phyloP scores from a whole-genome alignment of 1,284 basidiomycete species.

The Peniophora sp. region DNA sequence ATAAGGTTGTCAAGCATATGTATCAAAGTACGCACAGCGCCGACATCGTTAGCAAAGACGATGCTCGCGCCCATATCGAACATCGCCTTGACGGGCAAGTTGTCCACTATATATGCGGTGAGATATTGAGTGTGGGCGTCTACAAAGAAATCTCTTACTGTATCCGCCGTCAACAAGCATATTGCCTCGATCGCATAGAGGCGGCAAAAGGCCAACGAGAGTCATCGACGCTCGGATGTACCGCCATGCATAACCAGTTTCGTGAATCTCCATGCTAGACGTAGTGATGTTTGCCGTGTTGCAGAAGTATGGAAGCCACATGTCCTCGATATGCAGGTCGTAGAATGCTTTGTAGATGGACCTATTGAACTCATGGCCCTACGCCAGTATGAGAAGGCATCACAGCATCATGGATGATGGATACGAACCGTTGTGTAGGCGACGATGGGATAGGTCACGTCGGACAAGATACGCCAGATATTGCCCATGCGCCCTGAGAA shows the following conservation, averaged over 20 bases:
- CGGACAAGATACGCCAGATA: slow-evolving; percentile 90
- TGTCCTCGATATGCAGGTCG: slow-evolving; percentile 94
- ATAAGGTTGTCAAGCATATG: not conserved
- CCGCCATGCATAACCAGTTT: slow-evolving; percentile 92
- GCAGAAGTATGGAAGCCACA: slow-evolving; percentile 99
- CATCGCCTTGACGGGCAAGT: slow-evolving; percentile 89
- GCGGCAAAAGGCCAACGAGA: slow-evolving; percentile 89
- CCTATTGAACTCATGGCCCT: slow-evolving; percentile 91
- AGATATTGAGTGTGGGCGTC: slow-evolving; percentile 5
- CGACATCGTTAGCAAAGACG: slow-evolving; percentile 96
- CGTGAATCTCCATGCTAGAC: slow-evolving; percentile 95
- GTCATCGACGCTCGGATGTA: slow-evolving; percentile 97
- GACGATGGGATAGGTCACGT: slow-evolving; percentile 94
- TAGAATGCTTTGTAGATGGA: slow-evolving; percentile 87
- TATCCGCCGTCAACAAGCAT: slow-evolving; percentile 95
- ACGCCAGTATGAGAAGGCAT: slow-evolving; percentile 7
- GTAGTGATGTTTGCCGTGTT: slow-evolving; percentile 99
- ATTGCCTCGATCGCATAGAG: slow-evolving; percentile 90
- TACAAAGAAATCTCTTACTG: slow-evolving; percentile 39
- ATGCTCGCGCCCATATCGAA: slow-evolving; percentile 85
- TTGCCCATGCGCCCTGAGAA: slow-evolving; percentile 92
- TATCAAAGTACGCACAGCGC: slow-evolving; percentile 51
- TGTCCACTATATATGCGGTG: slow-evolving; percentile 59
- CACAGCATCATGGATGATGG: slow-evolving; percentile 12
- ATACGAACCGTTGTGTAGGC: slow-evolving; percentile 89